phyloP scores from a whole-genome alignment of 805 yeast species.

The Naumovozyma baii region DNA sequence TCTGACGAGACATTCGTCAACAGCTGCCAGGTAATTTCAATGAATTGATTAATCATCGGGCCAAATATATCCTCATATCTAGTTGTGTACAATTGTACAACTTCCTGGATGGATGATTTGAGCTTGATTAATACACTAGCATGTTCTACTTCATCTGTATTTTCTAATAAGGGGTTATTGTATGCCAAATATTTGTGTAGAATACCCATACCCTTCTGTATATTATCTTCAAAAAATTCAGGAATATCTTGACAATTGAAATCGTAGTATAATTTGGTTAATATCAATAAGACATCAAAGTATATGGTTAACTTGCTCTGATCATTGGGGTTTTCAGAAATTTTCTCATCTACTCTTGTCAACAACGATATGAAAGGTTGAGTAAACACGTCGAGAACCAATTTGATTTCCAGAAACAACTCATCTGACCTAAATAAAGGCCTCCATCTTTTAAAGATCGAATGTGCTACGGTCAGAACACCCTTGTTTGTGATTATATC shows the following conservation, averaged over 20 bases:
- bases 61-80: conserved; percentile 89
- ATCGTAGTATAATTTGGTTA: conserved; percentile 80
- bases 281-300: conserved; percentile 60
- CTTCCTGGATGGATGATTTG: conserved; percentile 75
- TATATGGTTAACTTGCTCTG: conserved; percentile 44
- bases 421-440: conserved; percentile 88
- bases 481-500: conserved; percentile 74
- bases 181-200: conserved; percentile 73
- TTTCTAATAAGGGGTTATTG: conserved; percentile 43
- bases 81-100: conserved; percentile 75
- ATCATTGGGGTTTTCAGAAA: conserved; percentile 39
- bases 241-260: conserved; percentile 97
- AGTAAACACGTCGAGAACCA: conserved; percentile 77
- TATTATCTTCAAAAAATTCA: conserved; percentile 90
- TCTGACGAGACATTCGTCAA: conserved; percentile 56
- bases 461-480: conserved; percentile 84
- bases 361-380: conserved; percentile 69
- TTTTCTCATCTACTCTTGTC: conserved; percentile 54
- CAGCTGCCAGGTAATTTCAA: conserved; percentile 73
- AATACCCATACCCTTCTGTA: conserved; percentile 65
- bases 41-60: conserved; percentile 65
- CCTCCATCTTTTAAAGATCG: conserved; percentile 94
- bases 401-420: conserved; percentile 73
- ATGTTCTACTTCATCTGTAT: conserved; percentile 50
- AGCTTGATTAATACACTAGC: conserved; percentile 60